A percentile compares a stretch with the other conserved stretches of the same genome.
Conservation (phyloP, 169 alveolate genomes). For the Eimeria acervulina region DNA sequence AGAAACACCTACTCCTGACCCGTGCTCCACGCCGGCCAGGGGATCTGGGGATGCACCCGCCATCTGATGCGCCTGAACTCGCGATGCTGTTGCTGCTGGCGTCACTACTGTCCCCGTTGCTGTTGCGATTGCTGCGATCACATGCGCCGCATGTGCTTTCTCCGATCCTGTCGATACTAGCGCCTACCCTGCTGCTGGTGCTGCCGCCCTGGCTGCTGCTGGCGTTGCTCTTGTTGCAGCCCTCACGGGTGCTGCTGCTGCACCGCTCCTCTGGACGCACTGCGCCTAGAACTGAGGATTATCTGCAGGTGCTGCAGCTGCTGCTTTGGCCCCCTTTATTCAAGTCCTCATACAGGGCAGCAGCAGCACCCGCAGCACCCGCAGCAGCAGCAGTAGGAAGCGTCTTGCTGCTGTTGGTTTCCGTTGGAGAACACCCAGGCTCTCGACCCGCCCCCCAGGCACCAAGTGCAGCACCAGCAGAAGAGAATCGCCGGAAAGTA, state of each 20-base stretch:
- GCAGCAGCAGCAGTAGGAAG: constrained; percentile 59
- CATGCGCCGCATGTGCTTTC: constrained; percentile 28
- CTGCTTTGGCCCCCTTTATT: constrained; percentile 22
- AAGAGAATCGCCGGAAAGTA: constrained; percentile 19
- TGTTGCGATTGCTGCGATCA: constrained; percentile 39
- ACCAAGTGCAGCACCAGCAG: constrained; percentile 39
- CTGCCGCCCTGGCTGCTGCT: neutral
- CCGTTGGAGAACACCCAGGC: constrained; percentile 30
- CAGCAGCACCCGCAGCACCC: constrained; percentile 19
- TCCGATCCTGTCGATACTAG: too few relatives aligned
- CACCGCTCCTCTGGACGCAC: constrained; percentile 26
- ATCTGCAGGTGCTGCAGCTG: constrained; percentile 4
- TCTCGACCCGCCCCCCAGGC: constrained; percentile 71
- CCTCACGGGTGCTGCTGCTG: constrained; percentile 6
- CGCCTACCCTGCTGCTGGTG: constrained; percentile 21
- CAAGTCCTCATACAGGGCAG: constrained; percentile 12
- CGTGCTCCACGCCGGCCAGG: constrained; percentile 44
- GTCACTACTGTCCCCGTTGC: constrained; percentile 20
- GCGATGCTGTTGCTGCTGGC: constrained; percentile 52
- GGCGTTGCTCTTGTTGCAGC: neutral
- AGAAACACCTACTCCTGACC: constrained; percentile 9
- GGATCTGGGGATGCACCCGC: constrained; percentile 55
- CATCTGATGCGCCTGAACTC: constrained; percentile 27
- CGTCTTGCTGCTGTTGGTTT: constrained; percentile 27
- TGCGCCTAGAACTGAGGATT: neutral